Percentiles rank a stretch among this genome's conserved stretches.
These are phyloP conservation scores for Penicillium sp. DNA, from an alignment of 2,329 filamentous ascomycete species.

Conservation along the genomic window DNA sequence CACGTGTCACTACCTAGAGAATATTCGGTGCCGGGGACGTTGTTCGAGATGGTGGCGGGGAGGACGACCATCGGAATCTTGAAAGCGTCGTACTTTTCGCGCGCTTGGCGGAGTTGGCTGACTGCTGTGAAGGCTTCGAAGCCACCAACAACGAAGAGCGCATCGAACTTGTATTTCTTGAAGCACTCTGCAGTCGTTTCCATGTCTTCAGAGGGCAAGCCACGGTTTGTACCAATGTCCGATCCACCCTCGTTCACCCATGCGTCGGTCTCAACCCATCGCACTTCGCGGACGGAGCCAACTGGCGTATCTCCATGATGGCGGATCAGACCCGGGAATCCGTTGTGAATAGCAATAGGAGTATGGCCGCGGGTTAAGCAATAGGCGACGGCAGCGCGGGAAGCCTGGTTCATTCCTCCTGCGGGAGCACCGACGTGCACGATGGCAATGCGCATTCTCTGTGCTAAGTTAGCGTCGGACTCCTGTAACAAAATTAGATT, in stretches of 20 bases:
- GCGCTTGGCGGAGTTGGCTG: conserved; percentile 81
- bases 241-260: conserved; percentile 98
- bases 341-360: conserved; percentile 91
- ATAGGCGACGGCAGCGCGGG: conserved; percentile 90
- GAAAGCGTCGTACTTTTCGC: conserved; percentile 78
- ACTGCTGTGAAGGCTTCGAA: conserved; percentile 97
- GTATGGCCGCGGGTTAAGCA: conserved; percentile 91
- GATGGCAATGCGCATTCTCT: conserved; percentile 92
- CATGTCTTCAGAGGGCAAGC: conserved; percentile 86
- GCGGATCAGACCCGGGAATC: conserved; percentile 89
- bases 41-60: conserved; percentile 98
- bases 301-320: conserved; percentile 85
- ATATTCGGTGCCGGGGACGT: conserved; percentile 96
- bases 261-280: conserved; percentile 91
- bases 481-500: too few relatives aligned
- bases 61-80: conserved; percentile 91
- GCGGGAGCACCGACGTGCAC: conserved; percentile 96
- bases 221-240: conserved; percentile 96
- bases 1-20: conserved; percentile 96
- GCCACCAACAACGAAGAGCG: conserved; percentile 87
- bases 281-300: conserved; percentile 81
- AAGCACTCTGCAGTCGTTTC: conserved; percentile 82
- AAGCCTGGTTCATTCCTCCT: conserved; percentile 97
- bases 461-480: conserved; percentile 26
- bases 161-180: conserved; percentile 85